Base-by-base conservation (phyloP, 305 asterid species). In the Fraxinus sp. region DNA sequence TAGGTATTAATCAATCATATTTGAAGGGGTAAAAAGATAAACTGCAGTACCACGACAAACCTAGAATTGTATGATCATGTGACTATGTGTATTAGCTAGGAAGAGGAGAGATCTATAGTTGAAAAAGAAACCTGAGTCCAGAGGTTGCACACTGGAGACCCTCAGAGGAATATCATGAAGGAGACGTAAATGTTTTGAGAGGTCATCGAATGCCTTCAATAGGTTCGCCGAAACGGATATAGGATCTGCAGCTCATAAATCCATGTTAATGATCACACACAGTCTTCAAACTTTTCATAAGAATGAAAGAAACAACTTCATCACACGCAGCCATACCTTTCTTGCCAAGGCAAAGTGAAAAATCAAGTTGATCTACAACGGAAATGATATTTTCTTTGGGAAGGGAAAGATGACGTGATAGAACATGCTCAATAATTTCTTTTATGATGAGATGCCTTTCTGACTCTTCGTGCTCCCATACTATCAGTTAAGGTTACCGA, bases 81-180 rank as follows among this genome's bases (percentile, higher is more conserved):
- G 57, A 82, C 62, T 78, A 1, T 72, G 71, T 22, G 74, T 14
- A 76, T 76, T 77, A 71, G 76, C 76, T 10, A 66, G 39, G 78
- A 71, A 49, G 24, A 46, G 37, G 22, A 78, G 10, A 64, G 18
- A 46, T 24, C 32, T 55, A 44, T 37, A 83, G 78, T 71, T 68
- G 70, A 62, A 81, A 83, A 79, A 74, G 68, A 85, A 86, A 96
- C 99, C 98, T 92, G 99, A 86, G 86, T 92, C 94, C 83, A 94
- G 87, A 85, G 98, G 95, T 89, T 93, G 99, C 88, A 96, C 98
- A 68, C 97, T 93, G 84, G 98, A 94, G 86, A 96, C 86, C 90
- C 30, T 92, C 72, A 96, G 86, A 72, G 99, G 99, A 83, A 96
- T 91, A 89, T 91, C 97, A 78, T 88, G 90, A 30, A 96, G 97